Base-by-base conservation (phyloP, 106 monocot genomes). In the Platanthera zijinensis region DNA sequence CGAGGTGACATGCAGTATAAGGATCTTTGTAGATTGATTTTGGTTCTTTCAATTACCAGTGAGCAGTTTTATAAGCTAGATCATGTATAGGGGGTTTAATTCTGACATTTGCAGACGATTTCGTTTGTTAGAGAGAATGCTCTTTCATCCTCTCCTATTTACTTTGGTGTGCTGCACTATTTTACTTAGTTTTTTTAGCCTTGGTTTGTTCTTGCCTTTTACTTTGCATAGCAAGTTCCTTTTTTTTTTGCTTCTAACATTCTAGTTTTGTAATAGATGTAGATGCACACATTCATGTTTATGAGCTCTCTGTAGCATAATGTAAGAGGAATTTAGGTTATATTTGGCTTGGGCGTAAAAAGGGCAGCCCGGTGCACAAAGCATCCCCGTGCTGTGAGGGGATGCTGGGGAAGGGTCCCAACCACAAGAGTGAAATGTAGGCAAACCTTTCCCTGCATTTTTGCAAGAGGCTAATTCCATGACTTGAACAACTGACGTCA, bases 11-110 rank as follows among this genome's bases (percentile, higher is more conserved):
- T 70, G 48, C 46, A 70, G 48, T 70, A 48, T 69, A n/a, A 70
- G 45, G 45, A 48, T 70, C 45, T 25, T 5, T 70, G 70, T 70
- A 47, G 70, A 5, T 70, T n/a, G 39, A 17, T 70, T 48, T 70
- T 70, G 70, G 70, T 70, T 70, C 48, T 70, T 48, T 70, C 48
- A 47, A 2, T 70, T 5, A 39, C 67, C 67, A 67, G 12, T 70
- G 46, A 15, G 70, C 12, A 70, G 45, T 12, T 70, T 48, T 10
- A 48, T 70, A 70, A 70, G 48, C 70, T 70, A 48, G 70, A 70
- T 15, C 17, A 15, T 47, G 70, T 70, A 66, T 32, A 66, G 11
- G 66, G 66, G 32, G 32, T 66, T 66, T 66, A 66, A 25, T 32
- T 66, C 11, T 25, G 18, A 32, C 7, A 48, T 48, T 70, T 46